Evolutionary conservation across 169 alveolate species (phyloP).

Genomic region (Cryptosporidium ubiquitum): DNA sequence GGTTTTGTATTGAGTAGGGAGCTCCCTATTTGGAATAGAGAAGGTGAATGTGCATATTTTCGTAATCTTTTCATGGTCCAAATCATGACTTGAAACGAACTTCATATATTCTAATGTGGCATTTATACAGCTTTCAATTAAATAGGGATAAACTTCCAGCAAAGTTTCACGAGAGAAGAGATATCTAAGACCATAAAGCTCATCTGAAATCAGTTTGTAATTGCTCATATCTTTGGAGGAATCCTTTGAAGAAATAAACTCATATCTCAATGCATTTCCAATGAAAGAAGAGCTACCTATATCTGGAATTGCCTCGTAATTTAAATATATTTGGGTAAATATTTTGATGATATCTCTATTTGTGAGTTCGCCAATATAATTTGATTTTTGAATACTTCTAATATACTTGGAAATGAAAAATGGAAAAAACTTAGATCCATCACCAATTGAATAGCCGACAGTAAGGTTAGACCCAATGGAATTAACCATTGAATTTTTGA

Average conservation of each 20-base stretch:
- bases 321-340: slow-evolving; percentile 3
- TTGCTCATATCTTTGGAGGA: slow-evolving; percentile 31
- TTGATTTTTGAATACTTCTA: slow-evolving; percentile 41
- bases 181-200: slow-evolving; percentile 25
- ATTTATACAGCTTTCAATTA: slow-evolving; percentile 7
- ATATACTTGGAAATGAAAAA: slow-evolving; percentile 35
- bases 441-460: slow-evolving; percentile 20
- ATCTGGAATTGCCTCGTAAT: slow-evolving; percentile 13
- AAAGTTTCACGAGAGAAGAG: slow-evolving; percentile 4
- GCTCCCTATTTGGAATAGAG: slow-evolving; percentile 5
- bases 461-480: slow-evolving; percentile 15
- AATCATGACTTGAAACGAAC: neutral
- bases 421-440: slow-evolving; percentile 35
- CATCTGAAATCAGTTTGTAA: slow-evolving; percentile 11
- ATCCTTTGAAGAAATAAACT: slow-evolving; percentile 27
- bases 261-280: slow-evolving; percentile 40
- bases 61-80: neutral
- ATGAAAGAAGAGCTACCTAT: slow-evolving; percentile 52
- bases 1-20: slow-evolving; percentile 6
- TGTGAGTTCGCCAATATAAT: slow-evolving; percentile 1
- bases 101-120: neutral
- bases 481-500: neutral
- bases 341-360: neutral
- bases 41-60: slow-evolving; percentile 39
- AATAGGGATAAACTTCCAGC: slow-evolving; percentile 18